These are phyloP conservation scores for Tulasnella sp. DNA, from an alignment of 768 basidiomycete species.

Conservation along the genomic window DNA sequence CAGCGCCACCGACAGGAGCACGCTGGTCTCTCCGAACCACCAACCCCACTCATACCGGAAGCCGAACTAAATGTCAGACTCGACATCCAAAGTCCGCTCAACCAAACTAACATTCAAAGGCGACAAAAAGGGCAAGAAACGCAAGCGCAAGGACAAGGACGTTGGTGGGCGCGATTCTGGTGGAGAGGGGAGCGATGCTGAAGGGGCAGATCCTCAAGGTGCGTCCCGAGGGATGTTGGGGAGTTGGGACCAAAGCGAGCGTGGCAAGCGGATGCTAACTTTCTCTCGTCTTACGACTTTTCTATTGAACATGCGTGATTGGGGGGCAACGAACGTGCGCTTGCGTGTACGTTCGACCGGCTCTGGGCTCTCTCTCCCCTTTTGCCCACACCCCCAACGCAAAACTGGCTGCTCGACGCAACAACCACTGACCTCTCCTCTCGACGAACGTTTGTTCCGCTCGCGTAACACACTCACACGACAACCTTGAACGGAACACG, in stretches of 20 bases:
- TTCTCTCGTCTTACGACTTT: not conserved
- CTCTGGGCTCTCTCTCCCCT: not conserved
- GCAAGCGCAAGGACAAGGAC: constrained; percentile 55
- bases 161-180: constrained; percentile 40
- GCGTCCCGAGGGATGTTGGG: not conserved
- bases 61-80: constrained; percentile 26
- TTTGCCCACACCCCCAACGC: not conserved
- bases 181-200: constrained; percentile 17
- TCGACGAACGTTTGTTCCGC: not conserved
- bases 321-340: not conserved
- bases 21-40: not conserved
- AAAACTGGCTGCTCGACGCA: not conserved
- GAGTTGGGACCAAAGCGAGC: not conserved
- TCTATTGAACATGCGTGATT: not conserved
- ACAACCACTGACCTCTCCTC: not conserved
- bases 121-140: constrained; percentile 78
- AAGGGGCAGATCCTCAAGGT: constrained; percentile 30
- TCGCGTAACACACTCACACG: not conserved
- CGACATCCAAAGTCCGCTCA: constrained; percentile 45
- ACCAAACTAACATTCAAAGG: constrained; percentile 86
- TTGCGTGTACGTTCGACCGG: not conserved
- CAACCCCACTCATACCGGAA: not conserved
- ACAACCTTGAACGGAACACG: constrained; percentile 34
- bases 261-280: not conserved
- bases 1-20: not conserved